Evolutionary conservation across 352 stramenopile species (phyloP), one percentile per base, ranked within the genome.

Genomic region (Blastocystis sp.): DNA sequence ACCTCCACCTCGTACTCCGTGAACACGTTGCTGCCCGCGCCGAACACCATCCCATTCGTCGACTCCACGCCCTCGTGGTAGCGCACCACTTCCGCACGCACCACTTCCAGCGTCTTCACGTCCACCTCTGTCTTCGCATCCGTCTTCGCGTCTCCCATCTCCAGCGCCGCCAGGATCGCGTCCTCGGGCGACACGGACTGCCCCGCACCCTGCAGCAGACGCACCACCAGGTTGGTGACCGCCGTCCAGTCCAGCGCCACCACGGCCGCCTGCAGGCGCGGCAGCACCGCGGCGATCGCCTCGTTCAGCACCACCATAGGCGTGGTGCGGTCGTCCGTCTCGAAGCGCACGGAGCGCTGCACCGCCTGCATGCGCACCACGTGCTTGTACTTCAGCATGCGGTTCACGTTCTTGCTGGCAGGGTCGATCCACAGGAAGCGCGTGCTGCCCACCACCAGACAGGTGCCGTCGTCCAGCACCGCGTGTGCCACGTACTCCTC

Each of bases 401-500:
- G 54, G 3, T 10, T 69, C n/a, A 84, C 60, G 2, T 60, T 10
- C 19, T 64, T 62, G 19, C 34, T 70, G 34, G n/a, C 21, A 24
- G 34, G 17, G 48, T 84, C 74, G 17, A 84, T 43, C 74, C 74
- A 84, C n/a, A 84, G 40, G 3, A 84, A 48, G 24, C 74, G 74
- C 42, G 74, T 69, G 1, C 19, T 60, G n/a, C 74, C 74, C 11
- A 84, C 45, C 21, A 84, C 4, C 28, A 84, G 34, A 38, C 3
- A 4, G 10, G 21, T 68, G n/a, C 19, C 34, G 9, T 69, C 45
- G 14, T 74, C 34, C 11, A 77, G 10, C 3, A 61, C 57, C 42
- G 64, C 34, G 45, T 88, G 78, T 3, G 62, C n/a, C 68, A 88
- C 45, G 45, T 88, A 88, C 54, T 88, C 45, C 65, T 88, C 78